A percentile compares a stretch with the other conserved stretches of the same genome.
phyloP scores from a whole-genome alignment of 75 land plant genomes.

The Pinus albicaulis region DNA sequence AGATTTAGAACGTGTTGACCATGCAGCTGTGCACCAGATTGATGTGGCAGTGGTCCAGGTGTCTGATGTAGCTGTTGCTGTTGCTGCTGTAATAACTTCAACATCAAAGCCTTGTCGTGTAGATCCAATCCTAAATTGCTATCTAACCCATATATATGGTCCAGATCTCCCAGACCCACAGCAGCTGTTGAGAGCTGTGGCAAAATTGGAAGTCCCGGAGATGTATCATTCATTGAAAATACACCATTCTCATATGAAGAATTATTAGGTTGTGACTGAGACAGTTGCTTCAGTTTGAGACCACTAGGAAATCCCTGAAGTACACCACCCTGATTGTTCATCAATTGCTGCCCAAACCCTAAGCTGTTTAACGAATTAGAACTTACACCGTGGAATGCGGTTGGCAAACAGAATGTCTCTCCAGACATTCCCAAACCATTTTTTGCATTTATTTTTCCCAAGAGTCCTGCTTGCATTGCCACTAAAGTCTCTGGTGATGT shows the following conservation, averaged over 20 bases:
- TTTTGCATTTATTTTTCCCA: constrained; percentile 23
- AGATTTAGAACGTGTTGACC: constrained; percentile 1
- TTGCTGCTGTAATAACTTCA: constrained; percentile 13
- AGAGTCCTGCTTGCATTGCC: constrained; percentile 9
- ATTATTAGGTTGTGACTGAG: constrained; percentile 16
- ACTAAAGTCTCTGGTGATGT: constrained; percentile 20
- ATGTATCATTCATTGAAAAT: constrained; percentile 8
- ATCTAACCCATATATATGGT: constrained; percentile 5
- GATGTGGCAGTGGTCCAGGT: neutral
- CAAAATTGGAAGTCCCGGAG: constrained; percentile 3
- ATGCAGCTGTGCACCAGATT: constrained; percentile 3
- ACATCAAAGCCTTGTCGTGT: constrained; percentile 21
- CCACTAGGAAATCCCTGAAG: constrained; percentile 15
- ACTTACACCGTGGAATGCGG: constrained; percentile 5
- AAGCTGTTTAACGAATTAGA: constrained; percentile 11
- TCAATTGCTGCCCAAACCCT: constrained; percentile 8
- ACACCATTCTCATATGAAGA: constrained; percentile 4
- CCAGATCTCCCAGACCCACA: constrained; percentile 6
- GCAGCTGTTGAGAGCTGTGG: constrained; percentile 16
- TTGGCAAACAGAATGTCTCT: constrained; percentile 11
- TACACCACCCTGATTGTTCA: constrained; percentile 7
- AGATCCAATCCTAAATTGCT: constrained; percentile 10
- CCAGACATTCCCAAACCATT: constrained; percentile 21
- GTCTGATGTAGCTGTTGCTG: constrained; percentile 9
- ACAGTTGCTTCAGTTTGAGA: constrained; percentile 13